Percentiles rank a stretch among this genome's conserved stretches.
Evolutionary conservation across 139 green algal species (phyloP).

Genomic region (Chloropicon primus): DNA sequence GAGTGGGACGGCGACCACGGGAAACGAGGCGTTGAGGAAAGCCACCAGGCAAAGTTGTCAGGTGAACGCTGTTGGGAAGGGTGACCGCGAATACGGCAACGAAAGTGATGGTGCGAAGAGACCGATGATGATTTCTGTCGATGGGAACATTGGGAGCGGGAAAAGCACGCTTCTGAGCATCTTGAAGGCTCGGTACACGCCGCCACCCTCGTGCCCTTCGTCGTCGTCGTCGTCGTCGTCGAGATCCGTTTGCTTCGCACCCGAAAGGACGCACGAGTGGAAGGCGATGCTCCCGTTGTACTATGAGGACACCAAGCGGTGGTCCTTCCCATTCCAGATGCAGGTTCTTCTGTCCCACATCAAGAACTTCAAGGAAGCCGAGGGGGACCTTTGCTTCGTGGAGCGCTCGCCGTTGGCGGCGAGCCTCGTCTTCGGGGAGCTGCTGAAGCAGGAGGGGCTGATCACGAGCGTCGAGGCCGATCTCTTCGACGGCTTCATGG

Average conservation of each 20-base stretch:
- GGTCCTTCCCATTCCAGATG: neutral
- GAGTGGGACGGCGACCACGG: too few species aligned
- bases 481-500: neutral
- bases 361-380: neutral
- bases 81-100: too few species aligned
- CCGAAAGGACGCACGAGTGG: neutral
- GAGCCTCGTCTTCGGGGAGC: neutral
- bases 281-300: neutral
- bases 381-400: neutral
- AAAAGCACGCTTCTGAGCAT: neutral
- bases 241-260: neutral
- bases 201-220: too few species aligned
- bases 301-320: neutral
- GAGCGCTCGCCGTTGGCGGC: neutral
- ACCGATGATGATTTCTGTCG: neutral
- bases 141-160: neutral
- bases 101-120: too few species aligned
- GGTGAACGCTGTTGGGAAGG: too few species aligned
- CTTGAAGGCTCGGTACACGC: neutral
- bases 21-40: too few species aligned
- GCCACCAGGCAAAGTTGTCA: too few species aligned
- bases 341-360: neutral
- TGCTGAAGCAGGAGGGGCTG: neutral
- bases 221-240: too few species aligned
- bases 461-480: neutral